Base-by-base conservation (phyloP, 208 protist species). In the Porcisia deanei region DNA sequence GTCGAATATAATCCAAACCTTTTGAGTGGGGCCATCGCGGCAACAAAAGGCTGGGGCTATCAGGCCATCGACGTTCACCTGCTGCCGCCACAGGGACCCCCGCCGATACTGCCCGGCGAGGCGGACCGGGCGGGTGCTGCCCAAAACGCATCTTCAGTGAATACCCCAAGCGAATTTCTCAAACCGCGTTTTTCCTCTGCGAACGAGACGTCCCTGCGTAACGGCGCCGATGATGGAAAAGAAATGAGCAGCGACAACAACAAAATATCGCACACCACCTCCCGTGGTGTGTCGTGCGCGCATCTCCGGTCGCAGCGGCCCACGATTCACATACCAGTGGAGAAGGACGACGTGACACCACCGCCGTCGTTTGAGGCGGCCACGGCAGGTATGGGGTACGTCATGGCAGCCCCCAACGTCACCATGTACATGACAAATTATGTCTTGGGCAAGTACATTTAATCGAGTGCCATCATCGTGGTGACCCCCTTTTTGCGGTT, bases 11-110 rank as follows among this genome's bases (percentile, higher is more conserved):
- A 79, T 14, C 57, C 66, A n/a, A 79, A 79, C 49, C 22, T 79
- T 37, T 66, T 79, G 47, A 70, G 66, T 6, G 67, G 75, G 1
- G 75, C 75, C 5, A 79, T 79, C 22, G 66, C 75, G 18, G 67
- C 75, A 2, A 79, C 72, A 67, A 79, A 73, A 47, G 75, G 75
- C 9, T 79, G 75, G 75, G 75, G 75, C 67, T 79, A 79, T 41
- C 75, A 79, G 67, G 75, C 75, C 30, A 73, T 79, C 41, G 53
- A 79, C 34, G 75, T 79, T 37, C 25, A 39, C 22, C 4, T 70
- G 12, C 25, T 70, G 45, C 65, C 65, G 3, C 45, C 65, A 14
- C n/a, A 55, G 22, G 25, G 65, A 6, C 52, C 45, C n/a, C 12
- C 54, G 41, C 65, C 22, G 10, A 39, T 22, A n/a, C 65, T 39